A percentile compares a stretch with the other conserved stretches of the same genome.
Conservation (phyloP, 805 yeast genomes). For the Babjeviella inositovora region DNA sequence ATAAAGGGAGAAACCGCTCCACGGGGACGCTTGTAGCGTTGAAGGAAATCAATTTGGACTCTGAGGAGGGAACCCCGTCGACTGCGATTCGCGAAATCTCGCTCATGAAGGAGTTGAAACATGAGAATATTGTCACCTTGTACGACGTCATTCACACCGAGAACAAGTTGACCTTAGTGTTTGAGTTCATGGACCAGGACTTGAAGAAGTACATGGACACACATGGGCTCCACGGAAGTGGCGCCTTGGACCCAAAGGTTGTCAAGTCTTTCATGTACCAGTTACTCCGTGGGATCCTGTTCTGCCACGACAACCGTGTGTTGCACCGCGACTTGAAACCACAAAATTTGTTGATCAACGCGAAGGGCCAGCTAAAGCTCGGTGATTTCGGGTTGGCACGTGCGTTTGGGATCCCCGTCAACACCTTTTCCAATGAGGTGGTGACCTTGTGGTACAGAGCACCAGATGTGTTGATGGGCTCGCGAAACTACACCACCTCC, state of each 20-base stretch:
- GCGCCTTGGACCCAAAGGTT: slow-evolving; percentile 56
- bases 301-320: slow-evolving; percentile 76
- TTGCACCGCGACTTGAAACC: slow-evolving; percentile 85
- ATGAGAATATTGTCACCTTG: slow-evolving; percentile 80
- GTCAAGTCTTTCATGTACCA: slow-evolving; percentile 93
- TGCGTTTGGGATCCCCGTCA: slow-evolving; percentile 95
- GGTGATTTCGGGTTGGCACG: slow-evolving; percentile 97
- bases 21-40: slow-evolving; percentile 87
- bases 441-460: slow-evolving; percentile 98
- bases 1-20: slow-evolving; percentile 77
- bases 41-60: slow-evolving; percentile 86
- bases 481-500: slow-evolving; percentile 89
- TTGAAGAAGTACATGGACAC: slow-evolving; percentile 89
- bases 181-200: slow-evolving; percentile 88
- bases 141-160: slow-evolving; percentile 96
- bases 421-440: slow-evolving; percentile 94
- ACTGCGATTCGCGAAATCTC: slow-evolving; percentile 97
- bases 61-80: slow-evolving; percentile 97
- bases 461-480: slow-evolving; percentile 90
- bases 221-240: slow-evolving; percentile 42
- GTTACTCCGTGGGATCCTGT: slow-evolving; percentile 74
- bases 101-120: slow-evolving; percentile 84
- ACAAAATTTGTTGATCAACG: slow-evolving; percentile 78
- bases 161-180: slow-evolving; percentile 84
- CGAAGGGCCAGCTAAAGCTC: slow-evolving; percentile 80